Evolutionary conservation across 768 basidiomycete genomes (phyloP).

Genomic region (Lactifluus rugatus): DNA sequence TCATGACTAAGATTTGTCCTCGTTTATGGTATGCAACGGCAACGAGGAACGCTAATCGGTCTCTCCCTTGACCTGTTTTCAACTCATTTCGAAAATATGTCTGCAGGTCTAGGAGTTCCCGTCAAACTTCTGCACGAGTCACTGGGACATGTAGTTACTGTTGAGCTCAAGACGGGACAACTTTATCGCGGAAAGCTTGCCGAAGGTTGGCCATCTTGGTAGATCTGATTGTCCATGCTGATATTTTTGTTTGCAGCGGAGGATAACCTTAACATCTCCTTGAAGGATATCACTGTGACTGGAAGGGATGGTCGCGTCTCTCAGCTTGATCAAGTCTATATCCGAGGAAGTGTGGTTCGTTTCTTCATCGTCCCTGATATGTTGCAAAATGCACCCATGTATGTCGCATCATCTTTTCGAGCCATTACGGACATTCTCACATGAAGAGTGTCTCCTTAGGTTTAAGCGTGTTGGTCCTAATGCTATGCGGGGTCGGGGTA

Average conservation of each 20-base stretch:
- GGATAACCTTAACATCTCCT: constrained; percentile 93
- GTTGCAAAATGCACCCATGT: constrained; percentile 99
- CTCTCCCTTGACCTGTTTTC: too few species aligned
- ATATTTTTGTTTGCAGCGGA: constrained; percentile 58
- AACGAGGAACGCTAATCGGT: too few species aligned
- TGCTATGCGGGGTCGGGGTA: constrained; percentile 97
- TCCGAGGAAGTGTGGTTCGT: constrained; percentile 93
- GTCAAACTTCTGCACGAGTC: constrained; percentile 96
- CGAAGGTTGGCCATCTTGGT: constrained; percentile 56
- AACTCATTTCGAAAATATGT: constrained; percentile 29
- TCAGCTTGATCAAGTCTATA: constrained; percentile 98
- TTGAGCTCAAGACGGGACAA: constrained; percentile 97
- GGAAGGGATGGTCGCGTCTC: constrained; percentile 97
- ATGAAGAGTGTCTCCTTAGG: constrained; percentile 38
- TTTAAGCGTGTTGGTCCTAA: constrained; percentile 98
- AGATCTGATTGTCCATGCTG: constrained; percentile 1
- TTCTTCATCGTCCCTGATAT: constrained; percentile 99
- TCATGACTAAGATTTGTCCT: too few species aligned
- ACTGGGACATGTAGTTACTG: constrained; percentile 90
- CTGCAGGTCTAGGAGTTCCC: constrained; percentile 74
- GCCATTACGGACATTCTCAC: background rate
- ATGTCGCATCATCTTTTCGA: constrained; percentile 27
- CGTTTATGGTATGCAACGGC: too few species aligned
- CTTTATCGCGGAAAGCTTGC: constrained; percentile 95
- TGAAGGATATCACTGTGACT: constrained; percentile 96